A percentile compares a stretch with the other conserved stretches of the same genome.
Evolutionary conservation across 2,329 filamentous ascomycete species (phyloP).

Genomic region (Botrytis fabae): DNA sequence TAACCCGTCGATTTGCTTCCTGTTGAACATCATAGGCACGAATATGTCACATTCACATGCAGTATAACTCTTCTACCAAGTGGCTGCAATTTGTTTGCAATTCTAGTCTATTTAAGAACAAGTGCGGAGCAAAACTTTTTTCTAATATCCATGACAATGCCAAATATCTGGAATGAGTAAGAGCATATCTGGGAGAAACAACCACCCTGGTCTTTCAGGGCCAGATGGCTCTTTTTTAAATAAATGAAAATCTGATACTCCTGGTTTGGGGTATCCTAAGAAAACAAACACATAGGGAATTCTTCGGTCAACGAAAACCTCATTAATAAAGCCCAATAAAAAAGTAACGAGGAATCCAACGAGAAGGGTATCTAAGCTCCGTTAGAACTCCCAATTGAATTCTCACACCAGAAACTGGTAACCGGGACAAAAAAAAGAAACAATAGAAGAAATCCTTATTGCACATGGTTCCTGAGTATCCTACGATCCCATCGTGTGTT

Average conservation of each 20-base stretch:
- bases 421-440: no score
- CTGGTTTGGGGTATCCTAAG: neutral
- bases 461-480: no score
- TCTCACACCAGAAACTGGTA: neutral
- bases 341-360: neutral
- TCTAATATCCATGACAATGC: neutral
- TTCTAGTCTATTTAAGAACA: neutral
- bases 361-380: neutral
- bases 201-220: neutral
- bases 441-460: no score
- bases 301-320: neutral
- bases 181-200: neutral
- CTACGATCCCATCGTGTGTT: no score
- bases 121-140: neutral
- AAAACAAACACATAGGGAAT: neutral
- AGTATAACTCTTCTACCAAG: neutral
- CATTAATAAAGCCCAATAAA: neutral
- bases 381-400: neutral
- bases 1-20: neutral
- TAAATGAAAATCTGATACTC: neutral
- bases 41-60: neutral
- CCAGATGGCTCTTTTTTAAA: neutral
- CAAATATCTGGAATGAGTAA: conserved; percentile 5
- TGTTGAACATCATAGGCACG: neutral
- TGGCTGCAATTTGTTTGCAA: neutral